A percentile compares a stretch with the other conserved stretches of the same genome.
Conservation (phyloP, 2,329 filamentous ascomycete species). For the Teratosphaeria nubilosa region DNA sequence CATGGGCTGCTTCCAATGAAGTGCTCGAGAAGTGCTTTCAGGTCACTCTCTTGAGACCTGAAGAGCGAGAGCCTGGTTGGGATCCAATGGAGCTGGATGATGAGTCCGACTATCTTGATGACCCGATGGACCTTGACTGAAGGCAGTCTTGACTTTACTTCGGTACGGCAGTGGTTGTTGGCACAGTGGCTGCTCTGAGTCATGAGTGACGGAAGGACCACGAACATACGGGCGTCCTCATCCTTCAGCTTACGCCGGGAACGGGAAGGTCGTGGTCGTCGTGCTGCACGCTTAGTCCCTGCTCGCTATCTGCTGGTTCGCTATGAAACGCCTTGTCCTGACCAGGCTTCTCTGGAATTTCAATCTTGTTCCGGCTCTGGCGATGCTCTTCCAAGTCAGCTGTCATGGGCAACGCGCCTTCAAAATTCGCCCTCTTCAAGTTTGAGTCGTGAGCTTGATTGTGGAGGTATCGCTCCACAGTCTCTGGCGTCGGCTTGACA, state of each 20-base stretch:
- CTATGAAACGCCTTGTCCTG: neutral
- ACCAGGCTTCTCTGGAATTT: neutral
- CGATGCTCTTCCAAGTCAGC: conserved; percentile 1
- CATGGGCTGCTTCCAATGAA: conserved; percentile 23
- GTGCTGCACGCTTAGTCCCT: neutral
- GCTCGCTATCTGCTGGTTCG: neutral
- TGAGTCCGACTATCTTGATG: conserved; percentile 10
- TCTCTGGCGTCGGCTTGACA: conserved; percentile 26
- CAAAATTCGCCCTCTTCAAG: conserved; percentile 3
- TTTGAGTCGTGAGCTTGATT: neutral
- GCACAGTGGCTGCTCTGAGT: neutral
- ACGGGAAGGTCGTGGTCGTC: neutral
- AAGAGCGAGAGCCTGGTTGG: conserved; percentile 16
- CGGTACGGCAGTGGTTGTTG: neutral
- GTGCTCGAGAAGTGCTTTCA: conserved; percentile 18
- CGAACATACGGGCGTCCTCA: neutral
- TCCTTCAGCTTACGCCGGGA: neutral
- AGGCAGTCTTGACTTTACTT: no score
- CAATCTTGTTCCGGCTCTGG: neutral
- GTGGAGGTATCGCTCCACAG: conserved; percentile 10
- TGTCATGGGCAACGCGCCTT: conserved; percentile 4
- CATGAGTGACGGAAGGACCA: no score
- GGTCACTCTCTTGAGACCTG: conserved; percentile 19
- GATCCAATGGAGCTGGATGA: conserved; percentile 23
- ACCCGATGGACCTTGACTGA: conserved; percentile 23